Conservation (phyloP, 2,329 filamentous ascomycete genomes). For the Diplodia corticola region DNA sequence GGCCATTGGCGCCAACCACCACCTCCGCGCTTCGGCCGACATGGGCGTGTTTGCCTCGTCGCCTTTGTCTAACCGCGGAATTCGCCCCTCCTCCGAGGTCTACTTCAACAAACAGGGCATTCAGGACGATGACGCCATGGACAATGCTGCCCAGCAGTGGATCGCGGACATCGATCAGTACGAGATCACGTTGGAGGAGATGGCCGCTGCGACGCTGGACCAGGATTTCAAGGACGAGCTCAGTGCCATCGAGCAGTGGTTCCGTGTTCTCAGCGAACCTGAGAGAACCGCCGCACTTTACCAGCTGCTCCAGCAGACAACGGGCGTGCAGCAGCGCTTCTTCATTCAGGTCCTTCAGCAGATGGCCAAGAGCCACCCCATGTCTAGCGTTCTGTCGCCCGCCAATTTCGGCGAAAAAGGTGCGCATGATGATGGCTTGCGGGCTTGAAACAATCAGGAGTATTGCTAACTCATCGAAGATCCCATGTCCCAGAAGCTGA, state of each 20-base stretch:
- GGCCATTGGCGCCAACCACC: constrained; percentile 73
- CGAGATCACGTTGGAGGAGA: constrained; percentile 97
- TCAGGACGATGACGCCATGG: constrained; percentile 72
- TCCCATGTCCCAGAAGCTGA: constrained; percentile 94
- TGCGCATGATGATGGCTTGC: constrained; percentile 43
- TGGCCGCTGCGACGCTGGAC: constrained; percentile 97
- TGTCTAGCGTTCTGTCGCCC: constrained; percentile 92
- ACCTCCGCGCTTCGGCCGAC: constrained; percentile 92
- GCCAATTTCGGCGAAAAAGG: constrained; percentile 93
- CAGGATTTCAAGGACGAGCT: constrained; percentile 99
- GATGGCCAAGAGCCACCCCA: constrained; percentile 97
- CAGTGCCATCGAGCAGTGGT: constrained; percentile 99
- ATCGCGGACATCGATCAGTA: constrained; percentile 99
- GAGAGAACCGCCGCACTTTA: constrained; percentile 95
- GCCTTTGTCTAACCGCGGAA: constrained; percentile 70
- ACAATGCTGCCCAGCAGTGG: constrained; percentile 96
- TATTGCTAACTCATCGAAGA: constrained; percentile 56
- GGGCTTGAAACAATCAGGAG: neutral
- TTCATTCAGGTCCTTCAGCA: constrained; percentile 99
- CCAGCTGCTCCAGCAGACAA: constrained; percentile 94
- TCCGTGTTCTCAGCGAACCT: constrained; percentile 92
- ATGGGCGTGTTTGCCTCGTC: constrained; percentile 77
- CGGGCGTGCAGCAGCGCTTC: constrained; percentile 97
- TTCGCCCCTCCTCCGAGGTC: constrained; percentile 92
- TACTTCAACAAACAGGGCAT: constrained; percentile 77